Conservation (phyloP, 345 rosid species). For the Hevea brasiliensis region DNA sequence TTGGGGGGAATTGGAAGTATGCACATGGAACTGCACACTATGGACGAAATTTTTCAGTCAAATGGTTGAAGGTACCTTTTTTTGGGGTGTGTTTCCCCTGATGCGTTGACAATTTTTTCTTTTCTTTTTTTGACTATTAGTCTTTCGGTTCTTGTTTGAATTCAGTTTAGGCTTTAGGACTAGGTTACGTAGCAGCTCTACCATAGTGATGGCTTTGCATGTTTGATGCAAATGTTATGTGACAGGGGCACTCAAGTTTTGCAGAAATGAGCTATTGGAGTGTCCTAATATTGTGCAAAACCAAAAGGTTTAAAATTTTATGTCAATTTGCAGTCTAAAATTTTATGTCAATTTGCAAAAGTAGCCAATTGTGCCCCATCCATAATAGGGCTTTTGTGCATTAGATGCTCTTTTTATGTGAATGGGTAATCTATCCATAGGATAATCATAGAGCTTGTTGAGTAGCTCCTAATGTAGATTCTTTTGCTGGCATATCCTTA, state of each 20-base stretch:
- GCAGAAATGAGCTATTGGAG: too few relatives aligned
- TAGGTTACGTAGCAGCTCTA: neutral
- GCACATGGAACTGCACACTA: slow-evolving; percentile 98
- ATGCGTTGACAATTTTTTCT: neutral
- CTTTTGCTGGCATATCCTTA: neutral
- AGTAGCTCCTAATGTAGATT: slow-evolving; percentile 4
- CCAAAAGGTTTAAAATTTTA: neutral
- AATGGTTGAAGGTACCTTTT: slow-evolving; percentile 85
- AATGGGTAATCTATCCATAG: neutral
- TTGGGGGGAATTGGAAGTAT: slow-evolving; percentile 97
- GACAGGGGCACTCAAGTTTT: neutral
- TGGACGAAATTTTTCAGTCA: slow-evolving; percentile 95
- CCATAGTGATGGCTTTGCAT: neutral
- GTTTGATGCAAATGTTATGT: slow-evolving; percentile 11
- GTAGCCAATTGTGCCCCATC: neutral
- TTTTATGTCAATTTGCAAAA: neutral
- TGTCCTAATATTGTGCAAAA: neutral
- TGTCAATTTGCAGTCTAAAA: neutral
- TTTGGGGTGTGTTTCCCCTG: neutral
- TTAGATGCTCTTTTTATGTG: neutral
- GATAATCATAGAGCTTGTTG: neutral
- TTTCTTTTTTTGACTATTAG: neutral
- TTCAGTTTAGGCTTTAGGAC: neutral
- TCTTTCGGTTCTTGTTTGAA: neutral
- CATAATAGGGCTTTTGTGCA: neutral